Percentiles rank a stretch among this genome's conserved stretches.
These are phyloP conservation scores for Myriosclerotinia duriaeana DNA, from an alignment of 2,329 filamentous ascomycete genomes.

Conservation along the genomic window DNA sequence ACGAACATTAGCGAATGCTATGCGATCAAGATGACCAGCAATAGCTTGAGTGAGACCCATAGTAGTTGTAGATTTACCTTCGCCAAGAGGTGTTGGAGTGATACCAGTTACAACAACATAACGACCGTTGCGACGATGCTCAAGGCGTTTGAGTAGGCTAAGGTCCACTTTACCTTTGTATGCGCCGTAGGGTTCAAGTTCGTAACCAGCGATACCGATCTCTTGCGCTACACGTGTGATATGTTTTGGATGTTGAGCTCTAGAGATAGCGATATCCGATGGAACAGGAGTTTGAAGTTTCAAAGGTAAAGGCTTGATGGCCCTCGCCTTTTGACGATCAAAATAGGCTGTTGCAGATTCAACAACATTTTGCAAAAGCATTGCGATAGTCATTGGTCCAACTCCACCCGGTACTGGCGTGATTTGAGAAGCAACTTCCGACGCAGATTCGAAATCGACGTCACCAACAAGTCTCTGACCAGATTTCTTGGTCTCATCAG, in stretches of 20 bases:
- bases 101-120: constrained; percentile 95
- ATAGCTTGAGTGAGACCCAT: constrained; percentile 93
- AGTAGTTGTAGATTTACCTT: constrained; percentile 98
- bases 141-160: constrained; percentile 74
- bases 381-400: constrained; percentile 97
- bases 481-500: constrained; percentile 86
- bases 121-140: constrained; percentile 82
- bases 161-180: constrained; percentile 96
- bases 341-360: constrained; percentile 80
- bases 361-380: constrained; percentile 95
- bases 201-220: constrained; percentile 81
- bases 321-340: constrained; percentile 76
- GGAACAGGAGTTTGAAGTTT: constrained; percentile 79
- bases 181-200: constrained; percentile 90
- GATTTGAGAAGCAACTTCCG: constrained; percentile 84
- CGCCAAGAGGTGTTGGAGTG: constrained; percentile 91
- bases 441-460: constrained; percentile 85
- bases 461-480: constrained; percentile 91
- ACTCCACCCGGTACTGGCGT: constrained; percentile 96
- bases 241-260: constrained; percentile 85
- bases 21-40: constrained; percentile 79
- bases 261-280: constrained; percentile 92
- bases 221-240: constrained; percentile 84
- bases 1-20: constrained; percentile 94
- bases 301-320: constrained; percentile 78